Conservation (phyloP, 2,329 filamentous ascomycete genomes). For the Penicillium sp. region DNA sequence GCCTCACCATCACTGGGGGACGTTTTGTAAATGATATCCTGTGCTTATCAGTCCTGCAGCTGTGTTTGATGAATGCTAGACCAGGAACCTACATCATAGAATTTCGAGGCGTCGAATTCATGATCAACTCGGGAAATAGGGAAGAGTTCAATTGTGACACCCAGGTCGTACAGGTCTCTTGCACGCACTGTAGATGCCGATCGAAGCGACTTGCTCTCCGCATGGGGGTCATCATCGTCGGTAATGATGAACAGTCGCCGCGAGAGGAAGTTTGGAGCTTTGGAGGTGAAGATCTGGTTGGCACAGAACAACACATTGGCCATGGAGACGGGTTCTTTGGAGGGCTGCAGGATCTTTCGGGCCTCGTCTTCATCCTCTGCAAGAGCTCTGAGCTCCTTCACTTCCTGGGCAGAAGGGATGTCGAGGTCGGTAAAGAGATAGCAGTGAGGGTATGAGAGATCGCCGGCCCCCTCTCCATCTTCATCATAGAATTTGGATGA, state of each 20-base stretch:
- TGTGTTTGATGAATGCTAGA: not conserved
- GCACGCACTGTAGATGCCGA: conserved; percentile 81
- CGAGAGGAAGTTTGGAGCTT: conserved; percentile 90
- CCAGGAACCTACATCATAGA: conserved; percentile 74
- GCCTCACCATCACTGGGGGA: conserved; percentile 69
- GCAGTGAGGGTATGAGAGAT: conserved; percentile 79
- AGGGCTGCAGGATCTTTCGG: conserved; percentile 67
- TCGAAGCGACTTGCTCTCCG: conserved; percentile 67
- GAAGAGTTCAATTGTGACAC: conserved; percentile 88
- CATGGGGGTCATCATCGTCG: conserved; percentile 85
- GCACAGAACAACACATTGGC: conserved; percentile 89
- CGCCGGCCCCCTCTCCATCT: conserved; percentile 56
- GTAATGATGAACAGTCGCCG: conserved; percentile 93
- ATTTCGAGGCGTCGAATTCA: conserved; percentile 77
- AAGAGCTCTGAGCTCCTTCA: conserved; percentile 73
- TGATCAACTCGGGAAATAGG: conserved; percentile 72
- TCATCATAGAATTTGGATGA: conserved; percentile 75
- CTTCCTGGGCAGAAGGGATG: conserved; percentile 80
- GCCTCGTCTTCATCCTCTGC: conserved; percentile 76
- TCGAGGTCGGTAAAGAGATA: conserved; percentile 88
- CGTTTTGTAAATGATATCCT: conserved; percentile 87
- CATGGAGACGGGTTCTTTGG: conserved; percentile 72
- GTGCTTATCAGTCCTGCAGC: conserved; percentile 14
- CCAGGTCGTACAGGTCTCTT: conserved; percentile 92
- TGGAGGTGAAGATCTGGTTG: conserved; percentile 94